Base-by-base conservation (phyloP, 2,329 filamentous ascomycete genomes). In the Sordariomycetes sp. region DNA sequence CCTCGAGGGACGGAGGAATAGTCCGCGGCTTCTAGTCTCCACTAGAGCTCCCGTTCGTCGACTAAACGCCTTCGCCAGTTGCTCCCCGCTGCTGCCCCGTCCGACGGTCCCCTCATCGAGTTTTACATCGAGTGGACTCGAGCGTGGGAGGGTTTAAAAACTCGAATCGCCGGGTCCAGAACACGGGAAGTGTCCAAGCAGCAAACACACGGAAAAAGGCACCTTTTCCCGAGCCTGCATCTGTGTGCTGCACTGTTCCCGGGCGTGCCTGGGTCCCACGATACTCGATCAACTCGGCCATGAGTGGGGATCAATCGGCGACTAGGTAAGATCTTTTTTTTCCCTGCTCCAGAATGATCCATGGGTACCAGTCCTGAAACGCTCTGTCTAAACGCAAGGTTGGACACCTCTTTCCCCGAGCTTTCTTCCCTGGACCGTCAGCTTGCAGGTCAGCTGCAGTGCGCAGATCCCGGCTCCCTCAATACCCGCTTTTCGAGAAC, bases 221-320 rank as follows among this genome's bases (percentile, higher is more conserved):
- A n/a, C 45, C 45, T 50, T 50, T 24, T n/a, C n/a, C n/a, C 45
- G 45, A 50, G 6, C 25, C 52, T 20, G 6, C 15, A n/a, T 53
- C 52, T 24, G 32, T 54, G 15, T 36, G n/a, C 35, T 54, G 25
- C 24, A n/a, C 24, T 22, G 32, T 39, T 39, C 36, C 52, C 52
- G 34, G 32, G 36, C 20, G 52, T 35, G 53, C 22, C 32, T 24
- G 36, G 8, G 52, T 22, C 25, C 36, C 22, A 39, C 10, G 52
- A 39, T 36, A 54, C 32, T n/a, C 53, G 32, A 35, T n/a, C 42
- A 50, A 25, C 50, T 48, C 50, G 50, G 54, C 54, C 50, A 56
- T 56, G 54, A 56, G 54, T 56, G 54, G 54, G 54, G 54, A 56
- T 56, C 54, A 56, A 50, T 32, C 24, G 42, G 54, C 54, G 39